Evolutionary conservation across 2,329 filamentous ascomycete genomes (phyloP).

Genomic region (Ophiosphaerella narmari): DNA sequence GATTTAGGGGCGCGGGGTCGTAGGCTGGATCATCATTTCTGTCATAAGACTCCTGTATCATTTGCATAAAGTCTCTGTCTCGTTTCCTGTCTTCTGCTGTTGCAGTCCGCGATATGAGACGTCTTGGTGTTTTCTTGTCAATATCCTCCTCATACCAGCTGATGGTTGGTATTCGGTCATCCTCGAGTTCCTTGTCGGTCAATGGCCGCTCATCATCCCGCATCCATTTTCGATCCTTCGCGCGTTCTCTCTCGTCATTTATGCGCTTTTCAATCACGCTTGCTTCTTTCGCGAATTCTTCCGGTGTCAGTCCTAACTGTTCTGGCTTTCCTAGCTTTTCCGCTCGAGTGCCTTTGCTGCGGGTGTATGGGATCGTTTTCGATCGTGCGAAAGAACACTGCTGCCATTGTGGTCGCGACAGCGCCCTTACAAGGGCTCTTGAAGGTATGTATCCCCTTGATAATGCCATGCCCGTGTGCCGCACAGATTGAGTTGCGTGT

Average conservation of each 20-base stretch:
- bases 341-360: constrained; percentile 28
- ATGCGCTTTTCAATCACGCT: background rate
- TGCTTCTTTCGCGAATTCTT: background rate
- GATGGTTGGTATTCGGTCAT: constrained; percentile 26
- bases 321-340: constrained; percentile 1
- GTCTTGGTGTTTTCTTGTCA: constrained; percentile 24
- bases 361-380: constrained; percentile 19
- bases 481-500: too few relatives aligned
- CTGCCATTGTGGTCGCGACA: constrained; percentile 23
- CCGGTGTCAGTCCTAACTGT: background rate
- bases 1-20: constrained; percentile 32
- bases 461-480: constrained; percentile 15
- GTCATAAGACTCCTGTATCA: constrained; percentile 26
- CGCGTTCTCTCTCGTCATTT: background rate
- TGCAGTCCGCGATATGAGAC: constrained; percentile 27
- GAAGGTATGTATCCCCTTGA: constrained; percentile 34
- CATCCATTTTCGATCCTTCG: constrained; percentile 3
- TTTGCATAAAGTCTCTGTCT: constrained; percentile 25
- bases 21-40: constrained; percentile 30
- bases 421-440: constrained; percentile 26
- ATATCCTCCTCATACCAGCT: constrained; percentile 39
- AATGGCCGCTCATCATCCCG: constrained; percentile 14
- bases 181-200: constrained; percentile 25
- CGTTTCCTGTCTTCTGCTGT: constrained; percentile 29
- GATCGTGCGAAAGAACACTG: constrained; percentile 25